Evolutionary conservation across 768 basidiomycete species (phyloP).

Genomic region (Russula virescens): DNA sequence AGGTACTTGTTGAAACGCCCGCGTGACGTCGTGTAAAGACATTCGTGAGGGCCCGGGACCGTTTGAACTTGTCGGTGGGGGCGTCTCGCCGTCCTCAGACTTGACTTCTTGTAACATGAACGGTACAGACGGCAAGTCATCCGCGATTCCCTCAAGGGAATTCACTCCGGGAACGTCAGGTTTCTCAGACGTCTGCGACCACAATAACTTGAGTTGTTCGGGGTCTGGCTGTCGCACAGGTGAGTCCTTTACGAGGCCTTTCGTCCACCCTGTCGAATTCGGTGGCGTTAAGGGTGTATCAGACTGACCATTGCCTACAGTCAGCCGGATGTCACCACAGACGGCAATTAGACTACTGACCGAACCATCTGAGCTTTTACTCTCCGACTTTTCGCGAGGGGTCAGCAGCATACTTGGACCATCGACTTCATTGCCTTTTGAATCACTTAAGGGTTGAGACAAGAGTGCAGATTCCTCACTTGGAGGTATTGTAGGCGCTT

Average conservation of each 20-base stretch:
- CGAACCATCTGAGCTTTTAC: conserved; percentile 49
- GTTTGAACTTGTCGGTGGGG: conserved; percentile 55
- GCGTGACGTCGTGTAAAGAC: conserved; percentile 76
- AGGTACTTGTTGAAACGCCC: conserved; percentile 84
- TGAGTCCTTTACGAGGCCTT: conserved; percentile 61
- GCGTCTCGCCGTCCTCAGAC: conserved; percentile 78
- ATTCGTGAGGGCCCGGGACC: conserved; percentile 52
- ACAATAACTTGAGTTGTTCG: conserved; percentile 80
- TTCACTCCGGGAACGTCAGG: conserved; percentile 63
- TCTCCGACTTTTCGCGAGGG: conserved; percentile 38
- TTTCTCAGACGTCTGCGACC: conserved; percentile 74
- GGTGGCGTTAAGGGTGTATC: conserved; percentile 45
- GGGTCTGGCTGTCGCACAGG: conserved; percentile 66
- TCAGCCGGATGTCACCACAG: conserved; percentile 15
- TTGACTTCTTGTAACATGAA: conserved; percentile 82
- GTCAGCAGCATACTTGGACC: conserved; percentile 27
- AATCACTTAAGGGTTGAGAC: conserved; percentile 1
- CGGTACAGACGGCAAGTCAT: conserved; percentile 73
- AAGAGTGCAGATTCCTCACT: conserved; percentile 6
- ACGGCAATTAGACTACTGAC: conserved; percentile 35
- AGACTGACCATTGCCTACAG: conserved; percentile 33
- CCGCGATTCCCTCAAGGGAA: conserved; percentile 77
- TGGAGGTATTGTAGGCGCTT: not conserved
- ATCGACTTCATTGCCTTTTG: not conserved
- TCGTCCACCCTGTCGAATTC: conserved; percentile 48